Evolutionary conservation across 176 grass and related monocot species (phyloP).

Genomic region (Avena sativa): DNA sequence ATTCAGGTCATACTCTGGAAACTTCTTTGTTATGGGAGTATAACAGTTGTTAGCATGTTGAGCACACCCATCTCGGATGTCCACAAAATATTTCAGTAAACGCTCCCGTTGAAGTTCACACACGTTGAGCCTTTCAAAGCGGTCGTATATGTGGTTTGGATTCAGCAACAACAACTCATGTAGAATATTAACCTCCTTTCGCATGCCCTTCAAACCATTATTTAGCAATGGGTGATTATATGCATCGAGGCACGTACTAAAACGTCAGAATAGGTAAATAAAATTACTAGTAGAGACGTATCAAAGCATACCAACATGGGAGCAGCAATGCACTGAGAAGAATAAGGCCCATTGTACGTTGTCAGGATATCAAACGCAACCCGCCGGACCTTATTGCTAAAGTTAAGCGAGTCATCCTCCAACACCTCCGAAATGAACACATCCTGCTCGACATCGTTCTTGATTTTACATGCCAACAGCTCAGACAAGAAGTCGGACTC

Average conservation of each 20-base stretch:
- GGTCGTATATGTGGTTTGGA: not conserved
- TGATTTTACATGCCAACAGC: not conserved
- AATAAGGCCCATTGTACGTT: not conserved
- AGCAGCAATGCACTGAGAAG: not conserved
- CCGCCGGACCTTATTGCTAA: not conserved
- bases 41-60: not conserved
- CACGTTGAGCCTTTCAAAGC: not conserved
- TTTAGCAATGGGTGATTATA: not conserved
- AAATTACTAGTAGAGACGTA: not conserved
- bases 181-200: not conserved
- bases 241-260: not conserved
- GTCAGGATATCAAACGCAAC: not conserved
- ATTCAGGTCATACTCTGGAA: not conserved
- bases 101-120: not conserved
- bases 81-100: not conserved
- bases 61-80: not conserved
- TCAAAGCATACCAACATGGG: not conserved
- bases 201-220: not conserved
- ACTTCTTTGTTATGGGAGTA: not conserved
- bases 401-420: not conserved
- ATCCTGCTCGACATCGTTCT: not conserved
- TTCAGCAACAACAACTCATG: not conserved
- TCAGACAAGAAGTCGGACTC: not conserved
- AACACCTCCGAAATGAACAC: not conserved
- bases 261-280: not conserved